These are phyloP conservation scores for Diaporthe sp. DNA, from an alignment of 2,329 filamentous ascomycete species.

Conservation along the genomic window DNA sequence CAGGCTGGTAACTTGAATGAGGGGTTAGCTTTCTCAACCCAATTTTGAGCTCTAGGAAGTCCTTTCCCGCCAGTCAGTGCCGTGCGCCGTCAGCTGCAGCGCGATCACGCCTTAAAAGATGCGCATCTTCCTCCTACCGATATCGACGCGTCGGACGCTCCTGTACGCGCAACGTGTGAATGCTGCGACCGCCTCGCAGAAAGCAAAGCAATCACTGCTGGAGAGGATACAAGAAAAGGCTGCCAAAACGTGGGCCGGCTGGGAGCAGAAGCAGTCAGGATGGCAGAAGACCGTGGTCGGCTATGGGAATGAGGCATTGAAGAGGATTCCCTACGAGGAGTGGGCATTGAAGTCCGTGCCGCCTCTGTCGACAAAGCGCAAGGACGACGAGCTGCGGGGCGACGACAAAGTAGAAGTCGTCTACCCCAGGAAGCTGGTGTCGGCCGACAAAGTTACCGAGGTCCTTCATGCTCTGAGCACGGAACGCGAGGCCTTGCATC, in stretches of 20 bases:
- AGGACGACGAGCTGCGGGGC: slow-evolving; percentile 70
- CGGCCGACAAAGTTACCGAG: slow-evolving; percentile 68
- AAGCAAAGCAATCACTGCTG: slow-evolving; percentile 62
- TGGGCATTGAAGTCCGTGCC: slow-evolving; percentile 97
- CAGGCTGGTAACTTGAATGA: slow-evolving; percentile 11
- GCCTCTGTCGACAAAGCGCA: slow-evolving; percentile 75
- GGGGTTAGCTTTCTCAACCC: not conserved
- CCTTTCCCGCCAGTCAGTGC: not conserved
- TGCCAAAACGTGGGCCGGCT: slow-evolving; percentile 81
- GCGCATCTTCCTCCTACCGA: slow-evolving; percentile 93
- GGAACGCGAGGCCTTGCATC: slow-evolving; percentile 83
- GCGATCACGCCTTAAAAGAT: slow-evolving; percentile 62
- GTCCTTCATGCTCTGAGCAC: slow-evolving; percentile 79
- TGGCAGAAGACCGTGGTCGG: slow-evolving; percentile 91
- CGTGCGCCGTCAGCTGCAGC: not conserved
- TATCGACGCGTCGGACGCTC: slow-evolving; percentile 90
- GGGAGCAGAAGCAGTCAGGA: slow-evolving; percentile 85
- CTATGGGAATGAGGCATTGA: slow-evolving; percentile 87
- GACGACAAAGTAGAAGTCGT: slow-evolving; percentile 77
- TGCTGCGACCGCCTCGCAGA: slow-evolving; percentile 60
- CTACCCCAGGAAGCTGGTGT: slow-evolving; percentile 79
- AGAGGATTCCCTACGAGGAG: slow-evolving; percentile 94
- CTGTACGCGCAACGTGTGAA: slow-evolving; percentile 88
- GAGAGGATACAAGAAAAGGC: slow-evolving; percentile 80
- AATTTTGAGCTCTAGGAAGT: not conserved